These are phyloP conservation scores for Microsporum ferrugineum DNA, from an alignment of 2,329 filamentous ascomycete species.

Conservation along the genomic window DNA sequence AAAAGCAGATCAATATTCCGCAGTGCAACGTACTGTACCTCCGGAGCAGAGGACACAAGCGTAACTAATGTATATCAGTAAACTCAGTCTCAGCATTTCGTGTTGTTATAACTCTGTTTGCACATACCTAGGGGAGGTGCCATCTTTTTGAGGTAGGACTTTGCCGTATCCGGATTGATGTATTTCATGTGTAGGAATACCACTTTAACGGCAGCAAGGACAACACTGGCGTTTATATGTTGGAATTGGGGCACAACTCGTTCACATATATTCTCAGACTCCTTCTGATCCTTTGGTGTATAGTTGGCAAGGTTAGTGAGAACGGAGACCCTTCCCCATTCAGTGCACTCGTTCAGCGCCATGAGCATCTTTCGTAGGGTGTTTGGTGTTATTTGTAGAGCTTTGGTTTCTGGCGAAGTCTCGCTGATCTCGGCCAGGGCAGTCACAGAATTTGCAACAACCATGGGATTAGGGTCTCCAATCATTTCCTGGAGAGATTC, in stretches of 20 bases:
- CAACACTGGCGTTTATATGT: constrained; percentile 94
- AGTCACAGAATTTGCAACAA: constrained; percentile 93
- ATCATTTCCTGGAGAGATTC: constrained; percentile 92
- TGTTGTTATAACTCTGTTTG: not conserved
- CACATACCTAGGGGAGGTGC: constrained; percentile 76
- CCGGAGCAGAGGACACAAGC: constrained; percentile 83
- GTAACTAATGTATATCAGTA: constrained; percentile 53
- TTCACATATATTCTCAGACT: constrained; percentile 97
- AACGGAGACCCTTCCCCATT: constrained; percentile 95
- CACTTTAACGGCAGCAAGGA: constrained; percentile 92
- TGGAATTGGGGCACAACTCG: constrained; percentile 93
- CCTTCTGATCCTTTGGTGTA: constrained; percentile 74
- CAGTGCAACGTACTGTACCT: constrained; percentile 95
- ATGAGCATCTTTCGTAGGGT: constrained; percentile 92
- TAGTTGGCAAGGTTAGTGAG: constrained; percentile 83
- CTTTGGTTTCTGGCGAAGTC: constrained; percentile 78
- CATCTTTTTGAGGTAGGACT: constrained; percentile 96
- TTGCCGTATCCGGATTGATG: constrained; percentile 63
- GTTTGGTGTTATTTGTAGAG: constrained; percentile 67
- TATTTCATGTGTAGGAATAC: constrained; percentile 94
- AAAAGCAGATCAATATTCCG: constrained; percentile 92
- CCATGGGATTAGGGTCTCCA: constrained; percentile 96
- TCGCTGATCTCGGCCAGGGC: constrained; percentile 86
- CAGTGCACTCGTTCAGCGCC: constrained; percentile 94
- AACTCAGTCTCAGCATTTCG: constrained; percentile 1